Evolutionary conservation across 2,329 filamentous ascomycete species (phyloP).

Genomic region (Fusarium tjaetaba): DNA sequence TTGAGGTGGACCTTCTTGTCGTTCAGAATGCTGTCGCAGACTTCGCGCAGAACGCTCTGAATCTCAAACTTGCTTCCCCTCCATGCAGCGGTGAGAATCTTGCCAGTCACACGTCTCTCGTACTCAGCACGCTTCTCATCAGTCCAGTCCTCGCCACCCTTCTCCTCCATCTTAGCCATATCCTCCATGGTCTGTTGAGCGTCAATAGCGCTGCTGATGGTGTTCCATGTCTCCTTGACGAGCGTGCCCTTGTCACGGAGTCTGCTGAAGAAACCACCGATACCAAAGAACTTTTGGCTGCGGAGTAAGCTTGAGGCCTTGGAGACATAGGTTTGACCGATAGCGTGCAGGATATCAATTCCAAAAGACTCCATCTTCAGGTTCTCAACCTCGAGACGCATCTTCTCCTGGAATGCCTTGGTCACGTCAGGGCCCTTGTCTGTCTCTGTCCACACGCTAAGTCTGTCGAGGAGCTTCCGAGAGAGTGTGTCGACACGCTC

Average conservation of each 20-base stretch:
- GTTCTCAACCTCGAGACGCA: conserved; percentile 92
- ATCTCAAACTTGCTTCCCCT: conserved; percentile 97
- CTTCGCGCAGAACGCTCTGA: conserved; percentile 91
- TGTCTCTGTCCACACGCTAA: conserved; percentile 97
- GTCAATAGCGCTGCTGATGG: conserved; percentile 94
- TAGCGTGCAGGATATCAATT: conserved; percentile 93
- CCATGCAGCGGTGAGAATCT: conserved; percentile 98
- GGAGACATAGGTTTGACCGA: conserved; percentile 88
- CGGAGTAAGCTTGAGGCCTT: conserved; percentile 91
- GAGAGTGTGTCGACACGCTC: conserved; percentile 88
- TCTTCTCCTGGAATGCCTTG: conserved; percentile 91
- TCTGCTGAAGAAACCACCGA: conserved; percentile 92
- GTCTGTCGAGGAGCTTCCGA: conserved; percentile 86
- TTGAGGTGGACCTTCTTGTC: conserved; percentile 79
- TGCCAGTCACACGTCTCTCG: conserved; percentile 94
- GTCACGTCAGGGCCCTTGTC: conserved; percentile 90
- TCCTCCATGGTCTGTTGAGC: conserved; percentile 99
- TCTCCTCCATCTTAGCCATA: conserved; percentile 96
- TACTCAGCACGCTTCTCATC: conserved; percentile 97
- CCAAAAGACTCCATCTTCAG: conserved; percentile 99
- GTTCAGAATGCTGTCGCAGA: conserved; percentile 88
- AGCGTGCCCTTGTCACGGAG: conserved; percentile 97
- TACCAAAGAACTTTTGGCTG: conserved; percentile 95
- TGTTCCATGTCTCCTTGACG: conserved; percentile 98
- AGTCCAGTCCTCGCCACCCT: conserved; percentile 96